Evolutionary conservation across 495 filamentous ascomycete species (phyloP).

Genomic region (Aspergillus funiculosus): DNA sequence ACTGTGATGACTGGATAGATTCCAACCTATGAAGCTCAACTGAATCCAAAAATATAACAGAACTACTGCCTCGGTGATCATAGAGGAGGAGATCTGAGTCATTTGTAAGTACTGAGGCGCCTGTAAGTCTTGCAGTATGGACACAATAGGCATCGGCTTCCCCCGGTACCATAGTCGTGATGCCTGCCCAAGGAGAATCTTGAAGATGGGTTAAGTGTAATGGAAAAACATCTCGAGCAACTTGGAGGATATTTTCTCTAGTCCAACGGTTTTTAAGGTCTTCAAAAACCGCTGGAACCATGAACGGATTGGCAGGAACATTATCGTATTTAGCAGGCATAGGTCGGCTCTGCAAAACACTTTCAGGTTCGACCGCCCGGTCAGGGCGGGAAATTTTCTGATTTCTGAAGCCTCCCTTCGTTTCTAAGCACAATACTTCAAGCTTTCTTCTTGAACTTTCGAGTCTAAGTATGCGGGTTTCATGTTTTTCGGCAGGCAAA

Average conservation of each 20-base stretch:
- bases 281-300: slow-evolving; percentile 64
- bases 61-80: slow-evolving; percentile 52
- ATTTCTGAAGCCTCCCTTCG: slow-evolving; percentile 5
- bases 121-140: slow-evolving; percentile 41
- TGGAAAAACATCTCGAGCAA: slow-evolving; percentile 9
- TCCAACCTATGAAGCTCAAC: slow-evolving; percentile 22
- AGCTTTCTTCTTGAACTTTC: slow-evolving; percentile 38
- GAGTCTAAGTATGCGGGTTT: slow-evolving; percentile 49
- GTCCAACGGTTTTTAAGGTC: slow-evolving; percentile 43
- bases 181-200: slow-evolving; percentile 40
- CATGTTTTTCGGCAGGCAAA: slow-evolving; percentile 55
- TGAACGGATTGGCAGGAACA: slow-evolving; percentile 55
- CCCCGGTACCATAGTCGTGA: slow-evolving; percentile 55
- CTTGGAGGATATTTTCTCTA: slow-evolving; percentile 18
- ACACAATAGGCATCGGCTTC: slow-evolving; percentile 71
- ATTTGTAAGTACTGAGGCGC: slow-evolving; percentile 54
- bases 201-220: not conserved
- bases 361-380: slow-evolving; percentile 12
- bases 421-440: slow-evolving; percentile 25
- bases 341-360: slow-evolving; percentile 24
- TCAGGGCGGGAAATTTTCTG: not conserved
- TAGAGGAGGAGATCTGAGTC: slow-evolving; percentile 74
- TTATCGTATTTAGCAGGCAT: slow-evolving; percentile 24
- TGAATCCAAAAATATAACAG: slow-evolving; percentile 55
- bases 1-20: slow-evolving; percentile 12